Evolutionary conservation across 495 filamentous ascomycete genomes (phyloP).

Genomic region (Talaromyces wortmannii): DNA sequence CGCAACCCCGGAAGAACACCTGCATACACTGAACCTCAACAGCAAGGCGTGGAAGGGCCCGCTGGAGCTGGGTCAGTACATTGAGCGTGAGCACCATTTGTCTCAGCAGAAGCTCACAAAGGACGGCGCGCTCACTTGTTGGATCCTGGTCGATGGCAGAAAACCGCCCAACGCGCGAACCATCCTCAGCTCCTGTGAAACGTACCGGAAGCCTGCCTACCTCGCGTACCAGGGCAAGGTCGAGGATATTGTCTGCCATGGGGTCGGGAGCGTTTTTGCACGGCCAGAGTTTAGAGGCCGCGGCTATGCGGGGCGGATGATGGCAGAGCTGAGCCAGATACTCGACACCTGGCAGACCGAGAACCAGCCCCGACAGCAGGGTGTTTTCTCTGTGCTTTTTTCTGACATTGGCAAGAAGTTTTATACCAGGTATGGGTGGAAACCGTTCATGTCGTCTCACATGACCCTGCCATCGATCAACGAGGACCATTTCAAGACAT

Average conservation of each 20-base stretch:
- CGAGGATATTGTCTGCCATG: constrained; percentile 64
- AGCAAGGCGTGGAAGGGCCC: constrained; percentile 65
- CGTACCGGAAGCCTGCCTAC: constrained; percentile 68
- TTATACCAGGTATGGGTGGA: constrained; percentile 80
- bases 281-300: constrained; percentile 61
- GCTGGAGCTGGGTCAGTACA: constrained; percentile 61
- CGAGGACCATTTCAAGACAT: constrained; percentile 11
- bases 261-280: constrained; percentile 83
- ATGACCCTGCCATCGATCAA: constrained; percentile 50
- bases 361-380: constrained; percentile 23
- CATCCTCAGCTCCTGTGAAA: constrained; percentile 77
- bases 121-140: constrained; percentile 72
- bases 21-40: constrained; percentile 58
- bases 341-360: constrained; percentile 47
- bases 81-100: constrained; percentile 69
- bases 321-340: constrained; percentile 46
- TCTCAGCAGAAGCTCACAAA: constrained; percentile 57
- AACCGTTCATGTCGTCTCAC: constrained; percentile 63
- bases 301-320: constrained; percentile 74
- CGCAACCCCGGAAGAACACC: constrained; percentile 60
- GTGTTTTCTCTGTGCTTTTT: constrained; percentile 68
- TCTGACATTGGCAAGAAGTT: constrained; percentile 96
- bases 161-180: constrained; percentile 43
- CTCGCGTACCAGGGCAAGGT: constrained; percentile 42
- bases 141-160: constrained; percentile 68